Evolutionary conservation across 2,329 filamentous ascomycete species (phyloP), one percentile per base, ranked within the genome.

Genomic region (Colletotrichum musae): DNA sequence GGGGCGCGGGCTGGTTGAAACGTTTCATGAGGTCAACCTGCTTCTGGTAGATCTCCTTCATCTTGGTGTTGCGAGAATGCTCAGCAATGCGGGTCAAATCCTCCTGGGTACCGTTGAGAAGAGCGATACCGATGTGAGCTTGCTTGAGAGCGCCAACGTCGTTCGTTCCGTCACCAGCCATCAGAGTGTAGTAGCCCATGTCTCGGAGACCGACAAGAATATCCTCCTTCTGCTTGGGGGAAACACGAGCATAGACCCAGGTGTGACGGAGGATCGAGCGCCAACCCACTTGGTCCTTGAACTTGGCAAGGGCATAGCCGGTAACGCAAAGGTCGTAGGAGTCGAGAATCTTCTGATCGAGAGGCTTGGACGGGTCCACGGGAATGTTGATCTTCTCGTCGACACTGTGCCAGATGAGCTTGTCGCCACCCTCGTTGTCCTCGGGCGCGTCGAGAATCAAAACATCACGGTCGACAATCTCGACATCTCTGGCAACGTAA

Each of bases 1-100:
- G 96, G n/a, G 96, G 96, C 2, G 90, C 80, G 15, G 95, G 94
- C 80, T 98, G 95, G 79, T 97, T 97, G 88, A 98, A 99, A 72
- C 95, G 90, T 78, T 92, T 89, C 94, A 99, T 98, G 80, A 99
- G 87, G 54, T 91, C 86, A 65, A 93, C 88, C 80, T 99, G 96
- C 86, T 99, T 98, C 84, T 98, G 94, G 79, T 99, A 99, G 72
- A 99, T 89, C 73, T 98, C 95, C 87, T 98, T 98, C 93, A 99
- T 97, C 87, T 94, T 97, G 48, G 92, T 97, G 80, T 94, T 97
- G 74, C 96, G 92, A 76, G 93, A 92, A 81, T 99, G 95, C 77
- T 98, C 96, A 28, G 93, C 92, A 75, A 99, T 99, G 79, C 92
- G 94, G 65, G 91, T 92, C 62, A 99, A 88, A 78, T 98, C 96